Conservation (phyloP, 2,329 filamentous ascomycete species). For the Gaeumannomyces tritici region DNA sequence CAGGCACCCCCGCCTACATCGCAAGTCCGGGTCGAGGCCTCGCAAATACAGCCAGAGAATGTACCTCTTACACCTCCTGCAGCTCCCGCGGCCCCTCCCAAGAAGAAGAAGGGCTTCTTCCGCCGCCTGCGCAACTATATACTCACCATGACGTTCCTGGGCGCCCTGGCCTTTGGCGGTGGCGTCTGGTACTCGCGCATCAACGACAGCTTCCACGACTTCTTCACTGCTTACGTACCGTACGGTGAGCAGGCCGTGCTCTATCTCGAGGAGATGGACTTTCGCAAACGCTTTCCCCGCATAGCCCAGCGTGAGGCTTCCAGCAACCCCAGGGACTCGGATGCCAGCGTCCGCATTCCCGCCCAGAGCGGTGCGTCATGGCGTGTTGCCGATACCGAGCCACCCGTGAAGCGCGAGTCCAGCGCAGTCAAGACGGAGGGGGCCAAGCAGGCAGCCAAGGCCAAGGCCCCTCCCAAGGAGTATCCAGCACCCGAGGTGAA, state of each 20-base stretch:
- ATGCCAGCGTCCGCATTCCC: constrained; percentile 71
- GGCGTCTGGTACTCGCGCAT: constrained; percentile 88
- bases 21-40: constrained; percentile 26
- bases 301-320: constrained; percentile 20
- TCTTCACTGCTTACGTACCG: constrained; percentile 95
- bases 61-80: constrained; percentile 29
- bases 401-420: constrained; percentile 45
- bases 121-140: constrained; percentile 70
- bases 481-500: constrained; percentile 14
- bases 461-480: constrained; percentile 11
- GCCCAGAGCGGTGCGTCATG: constrained; percentile 80
- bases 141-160: constrained; percentile 65
- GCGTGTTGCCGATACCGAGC: constrained; percentile 56
- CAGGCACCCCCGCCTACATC: constrained; percentile 22
- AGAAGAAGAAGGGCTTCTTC: constrained; percentile 55
- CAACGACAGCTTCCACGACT: constrained; percentile 95
- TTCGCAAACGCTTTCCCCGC: constrained; percentile 70
- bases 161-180: constrained; percentile 70
- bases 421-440: constrained; percentile 36
- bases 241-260: constrained; percentile 91
- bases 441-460: constrained; percentile 15
- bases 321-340: constrained; percentile 46
- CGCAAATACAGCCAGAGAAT: constrained; percentile 25
- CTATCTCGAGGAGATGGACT: constrained; percentile 92
- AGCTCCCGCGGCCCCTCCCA: constrained; percentile 25